A percentile compares a stretch with the other conserved stretches of the same genome.
phyloP scores from a whole-genome alignment of 805 yeast genomes.

The Kodamaea fukazawae region DNA sequence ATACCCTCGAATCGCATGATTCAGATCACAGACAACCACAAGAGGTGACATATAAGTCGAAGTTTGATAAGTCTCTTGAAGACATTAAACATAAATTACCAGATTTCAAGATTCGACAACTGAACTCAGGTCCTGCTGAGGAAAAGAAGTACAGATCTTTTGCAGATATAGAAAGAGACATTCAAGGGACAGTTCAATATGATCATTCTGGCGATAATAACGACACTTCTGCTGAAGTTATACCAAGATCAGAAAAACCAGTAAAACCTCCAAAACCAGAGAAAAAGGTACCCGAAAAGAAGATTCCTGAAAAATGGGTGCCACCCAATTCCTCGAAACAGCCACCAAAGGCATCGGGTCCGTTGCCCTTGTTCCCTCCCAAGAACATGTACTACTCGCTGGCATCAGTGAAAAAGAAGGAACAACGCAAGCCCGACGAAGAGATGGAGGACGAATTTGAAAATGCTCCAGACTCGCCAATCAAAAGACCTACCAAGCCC shows the following conservation, averaged over 20 bases:
- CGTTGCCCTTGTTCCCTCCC: constrained; percentile 14
- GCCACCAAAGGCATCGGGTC: constrained; percentile 9
- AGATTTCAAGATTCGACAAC: background rate
- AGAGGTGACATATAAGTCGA: no score
- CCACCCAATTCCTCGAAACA: constrained; percentile 8
- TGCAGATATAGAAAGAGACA: constrained; percentile 20
- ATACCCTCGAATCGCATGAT: no score
- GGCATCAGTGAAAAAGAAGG: constrained; percentile 10
- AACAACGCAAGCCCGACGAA: background rate
- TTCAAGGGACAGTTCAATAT: constrained; percentile 13
- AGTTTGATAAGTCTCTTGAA: no score
- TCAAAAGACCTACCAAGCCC: constrained; percentile 8
- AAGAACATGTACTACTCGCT: constrained; percentile 13
- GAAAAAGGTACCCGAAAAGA: background rate
- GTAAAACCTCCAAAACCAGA: constrained; percentile 6
- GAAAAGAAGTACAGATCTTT: constrained; percentile 8
- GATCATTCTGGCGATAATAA: no score
- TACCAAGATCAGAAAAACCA: constrained; percentile 1
- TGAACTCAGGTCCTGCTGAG: background rate
- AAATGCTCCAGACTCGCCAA: background rate
- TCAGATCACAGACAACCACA: no score
- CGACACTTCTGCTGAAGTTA: constrained; percentile 3
- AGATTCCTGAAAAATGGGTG: constrained; percentile 2
- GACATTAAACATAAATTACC: background rate
- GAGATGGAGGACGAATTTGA: constrained; percentile 1